Evolutionary conservation across 148 eudicot genomes (phyloP).

Genomic region (Rhododendron mucronatum): DNA sequence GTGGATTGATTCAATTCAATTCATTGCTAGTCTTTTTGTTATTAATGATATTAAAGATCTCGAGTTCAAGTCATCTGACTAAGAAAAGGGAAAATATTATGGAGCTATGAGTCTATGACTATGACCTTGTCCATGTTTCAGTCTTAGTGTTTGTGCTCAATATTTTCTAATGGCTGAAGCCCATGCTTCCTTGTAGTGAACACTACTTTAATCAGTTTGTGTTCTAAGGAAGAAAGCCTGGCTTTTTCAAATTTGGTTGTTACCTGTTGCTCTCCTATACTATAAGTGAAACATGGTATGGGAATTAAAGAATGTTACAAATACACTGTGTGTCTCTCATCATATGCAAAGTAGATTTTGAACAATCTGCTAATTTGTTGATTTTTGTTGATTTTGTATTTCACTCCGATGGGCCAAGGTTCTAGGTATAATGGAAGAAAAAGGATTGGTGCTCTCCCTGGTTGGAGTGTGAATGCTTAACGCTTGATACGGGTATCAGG

Average conservation of each 20-base stretch:
- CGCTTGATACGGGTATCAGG: not conserved
- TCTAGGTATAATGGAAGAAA: not conserved
- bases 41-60: not conserved
- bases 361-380: not conserved
- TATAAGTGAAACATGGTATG: not conserved
- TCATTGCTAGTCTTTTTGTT: not conserved
- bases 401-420: not conserved
- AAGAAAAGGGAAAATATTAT: not conserved
- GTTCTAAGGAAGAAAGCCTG: not conserved
- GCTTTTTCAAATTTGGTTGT: not conserved
- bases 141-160: not conserved
- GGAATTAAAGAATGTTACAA: not conserved
- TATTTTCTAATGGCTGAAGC: not conserved
- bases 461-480: not conserved
- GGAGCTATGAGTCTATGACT: not conserved
- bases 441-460: not conserved
- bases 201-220: not conserved
- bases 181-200: not conserved
- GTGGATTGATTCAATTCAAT: not conserved
- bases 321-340: not conserved
- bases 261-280: not conserved
- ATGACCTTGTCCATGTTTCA: not conserved
- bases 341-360: not conserved
- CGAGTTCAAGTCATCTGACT: not conserved
- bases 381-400: not conserved